phyloP scores from a whole-genome alignment of 75 land plant species.

The Adiantum capillusveneris region DNA sequence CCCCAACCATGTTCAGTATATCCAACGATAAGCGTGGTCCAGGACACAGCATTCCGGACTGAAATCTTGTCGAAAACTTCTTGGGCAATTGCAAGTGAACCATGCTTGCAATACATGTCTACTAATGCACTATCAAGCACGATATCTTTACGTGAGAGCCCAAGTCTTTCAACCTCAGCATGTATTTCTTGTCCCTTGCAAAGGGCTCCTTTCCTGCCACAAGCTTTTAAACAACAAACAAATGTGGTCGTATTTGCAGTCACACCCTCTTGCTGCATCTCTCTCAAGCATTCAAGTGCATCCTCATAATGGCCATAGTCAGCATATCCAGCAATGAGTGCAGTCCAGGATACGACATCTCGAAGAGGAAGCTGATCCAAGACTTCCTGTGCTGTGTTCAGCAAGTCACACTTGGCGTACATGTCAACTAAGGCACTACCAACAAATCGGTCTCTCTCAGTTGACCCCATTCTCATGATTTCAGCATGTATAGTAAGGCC shows the following conservation, averaged over 20 bases:
- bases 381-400: constrained; percentile 29
- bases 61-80: too few relatives aligned
- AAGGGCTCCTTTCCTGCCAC: too few relatives aligned
- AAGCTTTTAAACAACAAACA: too few relatives aligned
- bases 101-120: too few relatives aligned
- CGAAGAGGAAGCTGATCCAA: constrained; percentile 36
- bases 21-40: too few relatives aligned
- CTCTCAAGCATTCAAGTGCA: constrained; percentile 23
- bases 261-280: constrained; percentile 20
- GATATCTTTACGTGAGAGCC: too few relatives aligned
- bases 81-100: too few relatives aligned
- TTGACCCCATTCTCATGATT: background rate
- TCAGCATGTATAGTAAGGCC: background rate
- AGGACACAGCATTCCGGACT: background rate
- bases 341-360: constrained; percentile 56
- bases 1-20: too few relatives aligned
- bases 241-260: too few relatives aligned
- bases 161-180: too few relatives aligned
- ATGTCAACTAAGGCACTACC: constrained; percentile 42
- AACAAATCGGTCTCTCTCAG: constrained; percentile 3
- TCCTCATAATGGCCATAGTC: constrained; percentile 32
- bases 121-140: too few relatives aligned
- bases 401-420: constrained; percentile 41
- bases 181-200: too few relatives aligned
- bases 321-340: constrained; percentile 52